Base-by-base conservation (phyloP, 768 basidiomycete species). In the Lyophyllum atratum region DNA sequence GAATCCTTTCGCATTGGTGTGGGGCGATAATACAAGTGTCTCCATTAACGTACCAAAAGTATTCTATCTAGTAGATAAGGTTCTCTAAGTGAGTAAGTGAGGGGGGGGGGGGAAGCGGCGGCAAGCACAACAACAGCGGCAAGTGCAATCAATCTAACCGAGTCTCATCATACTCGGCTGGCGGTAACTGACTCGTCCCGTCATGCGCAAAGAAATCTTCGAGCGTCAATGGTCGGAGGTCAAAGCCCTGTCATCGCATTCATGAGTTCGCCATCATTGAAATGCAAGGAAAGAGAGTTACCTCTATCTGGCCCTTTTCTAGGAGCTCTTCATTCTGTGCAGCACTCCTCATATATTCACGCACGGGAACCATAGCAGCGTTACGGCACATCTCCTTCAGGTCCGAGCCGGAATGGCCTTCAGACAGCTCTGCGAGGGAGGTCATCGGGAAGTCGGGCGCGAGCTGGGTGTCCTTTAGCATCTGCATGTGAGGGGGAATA, bases 341-440 rank as follows among this genome's bases (percentile, higher is more conserved):
- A 15, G 79, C 74, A 25, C 68, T 74, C 33, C 86, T 79, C 79
- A 95, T 86, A 62, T 85, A 89, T 66, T 95, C 93, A 25, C 92
- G 84, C 21, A 95, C 89, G 5, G 94, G 93, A 1, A 87, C 83
- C 94, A 98, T 96, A 0, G 93, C 95, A 1, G 96, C 95, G 63
- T 87, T 94, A 52, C 96, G 81, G 70, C 95, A 98, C 14, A 95
- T 77, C 73, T 99, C 96, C 64, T 88, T 85, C 52, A 98, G 74
- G 70, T 98, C 96, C 2, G 93, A 94, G 4, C 96, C 95, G 1
- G 94, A 95, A 24, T 85, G 75, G 1, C 92, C 90, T 21, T 85
- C 84, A 1, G 94, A 84, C 29, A 80, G 77, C 17, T 78, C 72
- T 2, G 93, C 94, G 4, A 99, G 81, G 1, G 67, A 48, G 9